Conservation (phyloP, 352 stramenopile species). For the Aphanomyces euteiches region DNA sequence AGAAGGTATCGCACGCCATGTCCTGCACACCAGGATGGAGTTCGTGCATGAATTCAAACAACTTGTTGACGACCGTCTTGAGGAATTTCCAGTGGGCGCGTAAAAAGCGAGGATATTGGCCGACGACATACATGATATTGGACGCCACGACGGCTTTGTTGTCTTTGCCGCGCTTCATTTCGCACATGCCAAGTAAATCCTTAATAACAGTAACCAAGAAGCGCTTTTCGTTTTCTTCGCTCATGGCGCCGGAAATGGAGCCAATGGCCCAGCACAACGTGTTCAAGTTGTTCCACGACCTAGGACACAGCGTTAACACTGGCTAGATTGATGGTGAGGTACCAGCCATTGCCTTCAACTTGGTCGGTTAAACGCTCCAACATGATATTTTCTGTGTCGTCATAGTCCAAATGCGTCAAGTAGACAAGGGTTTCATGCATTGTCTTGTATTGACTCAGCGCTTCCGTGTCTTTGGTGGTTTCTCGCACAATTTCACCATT, state of each 20-base stretch:
- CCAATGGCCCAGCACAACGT: constrained; percentile 99
- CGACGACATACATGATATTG: constrained; percentile 99
- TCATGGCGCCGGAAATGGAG: constrained; percentile 98
- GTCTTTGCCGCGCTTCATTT: constrained; percentile 98
- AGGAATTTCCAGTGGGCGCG: constrained; percentile 99
- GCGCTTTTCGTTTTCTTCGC: constrained; percentile 98
- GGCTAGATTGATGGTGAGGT: not conserved
- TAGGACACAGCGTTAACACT: not conserved
- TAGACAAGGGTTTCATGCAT: constrained; percentile 99
- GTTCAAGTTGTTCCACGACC: constrained; percentile 97
- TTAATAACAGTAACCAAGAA: constrained; percentile 99
- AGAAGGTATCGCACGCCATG: constrained; percentile 99
- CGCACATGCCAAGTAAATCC: constrained; percentile 96
- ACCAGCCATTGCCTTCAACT: constrained; percentile 81
- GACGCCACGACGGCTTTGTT: constrained; percentile 99
- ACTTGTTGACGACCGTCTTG: constrained; percentile 99
- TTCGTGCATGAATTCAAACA: constrained; percentile 99
- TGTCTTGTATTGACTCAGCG: constrained; percentile 99
- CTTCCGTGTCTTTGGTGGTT: constrained; percentile 99
- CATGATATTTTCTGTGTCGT: constrained; percentile 99
- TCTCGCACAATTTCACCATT: constrained; percentile 96
- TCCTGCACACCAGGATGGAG: constrained; percentile 99
- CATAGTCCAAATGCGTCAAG: constrained; percentile 99
- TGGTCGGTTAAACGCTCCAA: constrained; percentile 95
- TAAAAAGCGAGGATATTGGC: constrained; percentile 99